Conservation (phyloP, 139 green algal species). For the Monoraphidium neglectum region DNA sequence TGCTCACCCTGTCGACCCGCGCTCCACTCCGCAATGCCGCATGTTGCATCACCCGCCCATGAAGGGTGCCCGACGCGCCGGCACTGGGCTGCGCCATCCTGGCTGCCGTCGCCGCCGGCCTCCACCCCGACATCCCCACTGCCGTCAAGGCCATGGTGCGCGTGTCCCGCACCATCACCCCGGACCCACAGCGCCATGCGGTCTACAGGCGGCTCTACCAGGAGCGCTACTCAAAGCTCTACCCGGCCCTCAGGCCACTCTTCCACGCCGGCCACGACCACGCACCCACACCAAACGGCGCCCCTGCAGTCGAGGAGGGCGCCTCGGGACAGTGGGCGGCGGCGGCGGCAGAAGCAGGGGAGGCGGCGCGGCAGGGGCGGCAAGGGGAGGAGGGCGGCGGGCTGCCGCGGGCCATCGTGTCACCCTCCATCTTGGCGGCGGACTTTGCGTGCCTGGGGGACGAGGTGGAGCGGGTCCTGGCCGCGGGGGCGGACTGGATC, state of each 20-base stretch:
- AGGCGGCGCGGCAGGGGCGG: neutral
- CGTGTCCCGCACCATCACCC: constrained; percentile 48
- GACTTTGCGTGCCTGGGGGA: constrained; percentile 81
- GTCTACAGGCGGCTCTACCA: constrained; percentile 50
- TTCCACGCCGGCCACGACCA: constrained; percentile 41
- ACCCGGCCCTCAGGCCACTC: constrained; percentile 54
- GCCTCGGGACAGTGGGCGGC: neutral
- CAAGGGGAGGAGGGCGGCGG: neutral
- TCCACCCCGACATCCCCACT: constrained; percentile 46
- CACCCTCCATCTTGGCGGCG: constrained; percentile 81
- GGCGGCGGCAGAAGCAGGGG: constrained; percentile 1
- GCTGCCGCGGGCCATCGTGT: constrained; percentile 45
- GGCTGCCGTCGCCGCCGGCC: constrained; percentile 58
- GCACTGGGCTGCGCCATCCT: constrained; percentile 78
- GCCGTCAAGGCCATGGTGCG: constrained; percentile 63
- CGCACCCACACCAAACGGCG: constrained; percentile 10
- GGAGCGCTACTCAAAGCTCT: constrained; percentile 57
- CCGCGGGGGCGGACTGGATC: constrained; percentile 71
- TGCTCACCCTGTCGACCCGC: no score
- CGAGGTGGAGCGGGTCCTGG: constrained; percentile 60
- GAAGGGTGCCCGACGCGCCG: constrained; percentile 57
- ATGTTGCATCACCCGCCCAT: no score
- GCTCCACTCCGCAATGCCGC: no score
- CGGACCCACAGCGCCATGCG: constrained; percentile 38
- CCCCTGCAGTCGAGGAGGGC: constrained; percentile 9